Percentiles rank a stretch among this genome's conserved stretches.
These are phyloP conservation scores for Oenanthe sinensis DNA, from an alignment of 129 eudicot species.

Conservation along the genomic window DNA sequence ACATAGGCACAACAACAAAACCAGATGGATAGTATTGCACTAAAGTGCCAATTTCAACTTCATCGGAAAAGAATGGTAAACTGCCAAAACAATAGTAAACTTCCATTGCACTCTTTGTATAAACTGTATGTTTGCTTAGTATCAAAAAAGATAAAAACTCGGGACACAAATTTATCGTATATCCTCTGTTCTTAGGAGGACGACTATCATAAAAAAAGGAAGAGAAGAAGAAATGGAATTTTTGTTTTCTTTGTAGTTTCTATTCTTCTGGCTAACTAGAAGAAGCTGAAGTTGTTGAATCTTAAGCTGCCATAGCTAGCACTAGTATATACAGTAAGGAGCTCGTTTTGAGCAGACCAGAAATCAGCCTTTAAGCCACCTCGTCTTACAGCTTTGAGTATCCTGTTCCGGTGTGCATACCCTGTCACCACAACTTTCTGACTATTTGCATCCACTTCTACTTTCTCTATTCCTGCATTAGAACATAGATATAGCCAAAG, in stretches of 20 bases:
- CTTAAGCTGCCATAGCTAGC: conserved; percentile 16
- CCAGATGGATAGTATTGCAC: too few relatives aligned
- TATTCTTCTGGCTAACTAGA: background rate
- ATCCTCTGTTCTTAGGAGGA: background rate
- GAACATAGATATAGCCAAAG: background rate
- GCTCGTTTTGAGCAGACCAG: conserved; percentile 40
- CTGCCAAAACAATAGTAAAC: background rate
- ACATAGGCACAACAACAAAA: too few relatives aligned
- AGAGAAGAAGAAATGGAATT: background rate
- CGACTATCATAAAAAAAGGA: background rate
- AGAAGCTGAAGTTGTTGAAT: conserved; percentile 28
- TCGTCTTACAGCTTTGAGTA: conserved; percentile 33
- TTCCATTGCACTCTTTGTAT: background rate
- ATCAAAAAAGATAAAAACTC: conserved; percentile 8
- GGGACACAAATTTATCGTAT: background rate
- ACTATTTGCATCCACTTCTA: conserved; percentile 33
- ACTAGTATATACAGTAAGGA: conserved; percentile 26
- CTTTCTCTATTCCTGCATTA: conserved; percentile 32
- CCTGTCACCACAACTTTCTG: conserved; percentile 37
- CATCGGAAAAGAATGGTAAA: background rate
- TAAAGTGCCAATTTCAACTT: too few relatives aligned
- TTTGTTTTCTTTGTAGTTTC: background rate
- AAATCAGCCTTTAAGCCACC: conserved; percentile 36
- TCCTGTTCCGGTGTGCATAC: conserved; percentile 33
- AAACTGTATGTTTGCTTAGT: background rate